These are phyloP conservation scores for Calonectria hongkongensis DNA, from an alignment of 2,329 filamentous ascomycete genomes.

Conservation along the genomic window DNA sequence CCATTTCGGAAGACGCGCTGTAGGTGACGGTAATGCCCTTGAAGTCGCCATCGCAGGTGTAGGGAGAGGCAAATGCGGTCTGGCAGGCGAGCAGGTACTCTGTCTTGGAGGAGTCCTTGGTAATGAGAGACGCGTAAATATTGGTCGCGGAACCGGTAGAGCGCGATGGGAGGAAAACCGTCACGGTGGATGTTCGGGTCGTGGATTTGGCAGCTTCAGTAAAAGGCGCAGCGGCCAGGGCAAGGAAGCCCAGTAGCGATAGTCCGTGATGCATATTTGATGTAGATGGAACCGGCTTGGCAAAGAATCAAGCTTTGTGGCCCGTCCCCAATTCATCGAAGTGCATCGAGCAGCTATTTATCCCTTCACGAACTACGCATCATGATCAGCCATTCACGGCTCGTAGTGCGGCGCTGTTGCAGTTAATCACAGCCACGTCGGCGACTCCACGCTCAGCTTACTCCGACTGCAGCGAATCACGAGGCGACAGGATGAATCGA, in stretches of 20 bases:
- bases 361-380: neutral
- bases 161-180: slow-evolving; percentile 43
- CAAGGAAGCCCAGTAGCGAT: slow-evolving; percentile 17
- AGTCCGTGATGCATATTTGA: slow-evolving; percentile 16
- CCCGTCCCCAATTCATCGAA: neutral
- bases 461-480: slow-evolving; percentile 9
- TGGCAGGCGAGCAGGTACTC: slow-evolving; percentile 53
- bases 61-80: slow-evolving; percentile 43
- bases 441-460: neutral
- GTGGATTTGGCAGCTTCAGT: slow-evolving; percentile 30
- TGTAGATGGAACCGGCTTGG: neutral
- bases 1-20: slow-evolving; percentile 37
- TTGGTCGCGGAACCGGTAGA: slow-evolving; percentile 45
- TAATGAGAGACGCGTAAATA: slow-evolving; percentile 53
- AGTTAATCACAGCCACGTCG: slow-evolving; percentile 11
- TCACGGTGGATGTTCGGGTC: slow-evolving; percentile 40
- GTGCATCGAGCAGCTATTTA: neutral
- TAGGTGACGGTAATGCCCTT: slow-evolving; percentile 49
- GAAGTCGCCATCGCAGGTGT: slow-evolving; percentile 49
- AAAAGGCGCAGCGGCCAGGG: slow-evolving; percentile 23
- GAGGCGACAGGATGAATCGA: neutral
- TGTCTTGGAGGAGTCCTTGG: slow-evolving; percentile 43
- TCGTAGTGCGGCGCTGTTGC: neutral
- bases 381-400: neutral
- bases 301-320: neutral